A percentile compares a stretch with the other conserved stretches of the same genome.
Conservation (phyloP, 441 rosid species). For the Corymbia calophylla region DNA sequence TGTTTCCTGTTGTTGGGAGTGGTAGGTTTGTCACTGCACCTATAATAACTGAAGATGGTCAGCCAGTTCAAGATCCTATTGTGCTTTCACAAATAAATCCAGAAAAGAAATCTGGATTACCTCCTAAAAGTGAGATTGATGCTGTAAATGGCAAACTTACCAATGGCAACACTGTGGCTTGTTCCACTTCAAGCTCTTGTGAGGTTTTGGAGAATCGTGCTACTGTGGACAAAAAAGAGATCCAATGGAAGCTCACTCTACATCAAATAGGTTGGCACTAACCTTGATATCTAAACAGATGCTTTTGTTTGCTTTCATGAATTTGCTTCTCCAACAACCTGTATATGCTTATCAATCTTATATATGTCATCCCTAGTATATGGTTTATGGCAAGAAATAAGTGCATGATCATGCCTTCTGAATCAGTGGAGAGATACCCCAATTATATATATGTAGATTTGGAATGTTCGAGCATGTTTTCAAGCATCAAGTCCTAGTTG, state of each 20-base stretch:
- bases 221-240: constrained; percentile 1
- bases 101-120: not conserved
- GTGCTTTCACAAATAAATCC: constrained; percentile 1
- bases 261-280: constrained; percentile 7
- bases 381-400: not conserved
- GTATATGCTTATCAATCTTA: not conserved
- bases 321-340: not conserved
- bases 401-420: not conserved
- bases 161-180: not conserved
- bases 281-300: not conserved
- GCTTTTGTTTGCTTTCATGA: not conserved
- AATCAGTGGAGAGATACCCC: not conserved
- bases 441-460: not conserved
- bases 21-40: constrained; percentile 12
- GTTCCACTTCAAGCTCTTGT: not conserved
- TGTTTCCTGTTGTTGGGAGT: constrained; percentile 11
- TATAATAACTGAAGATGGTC: constrained; percentile 8
- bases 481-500: not conserved
- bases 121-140: not conserved
- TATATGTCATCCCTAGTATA: not conserved
- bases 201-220: not conserved
- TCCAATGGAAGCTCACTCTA: constrained; percentile 12
- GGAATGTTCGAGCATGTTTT: not conserved
- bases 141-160: not conserved
- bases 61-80: constrained; percentile 5